Base-by-base conservation (phyloP, 2,329 filamentous ascomycete species). In the Cladosporium cucumerinum region DNA sequence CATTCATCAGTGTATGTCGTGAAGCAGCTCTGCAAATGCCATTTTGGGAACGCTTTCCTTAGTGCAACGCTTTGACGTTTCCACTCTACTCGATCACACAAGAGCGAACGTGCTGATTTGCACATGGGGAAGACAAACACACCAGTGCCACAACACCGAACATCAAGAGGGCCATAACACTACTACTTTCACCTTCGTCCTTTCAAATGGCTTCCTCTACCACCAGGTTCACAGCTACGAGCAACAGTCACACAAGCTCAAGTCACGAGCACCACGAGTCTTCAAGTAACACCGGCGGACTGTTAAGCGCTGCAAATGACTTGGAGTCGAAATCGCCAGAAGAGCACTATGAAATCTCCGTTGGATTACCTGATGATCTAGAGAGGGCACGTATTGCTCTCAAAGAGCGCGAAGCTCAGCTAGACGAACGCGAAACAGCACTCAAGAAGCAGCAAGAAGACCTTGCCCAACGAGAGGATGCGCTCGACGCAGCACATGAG, bases 401-500 rank as follows among this genome's bases (percentile, higher is more conserved):
- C 18, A 48, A 32, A 55, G 49, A 62, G 34, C 60, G 60, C 21
- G 60, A 62, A 32, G 49, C 34, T 16, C 48, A 46, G 25, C 34
- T 62, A 11, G 49, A 62, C 34, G 34, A 62, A 34, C 60, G 60
- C 18, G 60, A 62, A 55, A 49, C 60, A 10, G 49, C 21, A 18
- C 49, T 62, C 10, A 46, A 23, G 18, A 55, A 46, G 49, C 49
- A 28, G 7, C 16, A 55, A 23, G 60, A 62, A 30, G 60, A 39
- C 12, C 28, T 62, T 1, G 60, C 36, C 11, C 12, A 55, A 11
- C 32, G 49, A 8, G 49, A 55, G 12, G 36, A 46, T 28, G 60
- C 60, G n/a, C 49, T 62, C 6, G 60, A 62, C n/a, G 60, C 49
- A 26, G 60, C 60, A 8, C 60, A 62, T 5, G 60, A 62, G 18